Base-by-base conservation (phyloP, 495 filamentous ascomycete genomes). In the Hypoxylon crocopeplum region DNA sequence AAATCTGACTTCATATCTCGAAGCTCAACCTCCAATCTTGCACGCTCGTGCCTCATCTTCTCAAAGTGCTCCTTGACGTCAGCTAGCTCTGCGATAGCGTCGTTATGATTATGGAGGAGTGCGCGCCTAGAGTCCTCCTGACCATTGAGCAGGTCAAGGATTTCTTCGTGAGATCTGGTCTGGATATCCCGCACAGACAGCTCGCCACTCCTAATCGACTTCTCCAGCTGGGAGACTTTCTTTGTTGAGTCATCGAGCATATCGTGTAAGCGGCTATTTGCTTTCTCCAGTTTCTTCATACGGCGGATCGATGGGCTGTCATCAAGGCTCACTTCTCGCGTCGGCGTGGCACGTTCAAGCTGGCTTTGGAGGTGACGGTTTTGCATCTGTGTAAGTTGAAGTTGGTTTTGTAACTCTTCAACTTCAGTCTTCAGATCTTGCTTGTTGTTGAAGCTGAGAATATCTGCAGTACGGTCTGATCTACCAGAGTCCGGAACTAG, bases 321-420 rank as follows among this genome's bases (percentile, higher is more conserved):
- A 46, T 97, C 90, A 40, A 86, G 76, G 30, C 78, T 80, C 22
- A 85, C 79, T 34, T 84, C 84, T 2, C 72, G 67, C 1, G 85
- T 83, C 0, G 81, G 82, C 1, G 77, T 73, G 1, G 67, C 75
- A 20, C 88, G 84, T 37, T 90, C 87, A 50, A 97, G 76, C 67
- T 97, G 92, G 69, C 84, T 93, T 66, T 97, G 90, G 12, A 98
- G 84, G 69, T 98, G 93, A 29, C 90, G 86, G 74, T 96, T 97
- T 62, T 93, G 90, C 91, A 98, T 97, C 72, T 98, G 88, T 6
- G 89, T 88, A 76, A 98, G 84, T 65, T 98, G 93, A 38, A 98
- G 83, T 71, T 96, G 92, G 69, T 95, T 98, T 67, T 97, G 94
- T 38, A 96, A 79, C 72, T 95, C 85, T 67, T 98, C 94, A 7